Evolutionary conservation across 164 flowering plant species (phyloP).

Genomic region (Houttuynia cordata): DNA sequence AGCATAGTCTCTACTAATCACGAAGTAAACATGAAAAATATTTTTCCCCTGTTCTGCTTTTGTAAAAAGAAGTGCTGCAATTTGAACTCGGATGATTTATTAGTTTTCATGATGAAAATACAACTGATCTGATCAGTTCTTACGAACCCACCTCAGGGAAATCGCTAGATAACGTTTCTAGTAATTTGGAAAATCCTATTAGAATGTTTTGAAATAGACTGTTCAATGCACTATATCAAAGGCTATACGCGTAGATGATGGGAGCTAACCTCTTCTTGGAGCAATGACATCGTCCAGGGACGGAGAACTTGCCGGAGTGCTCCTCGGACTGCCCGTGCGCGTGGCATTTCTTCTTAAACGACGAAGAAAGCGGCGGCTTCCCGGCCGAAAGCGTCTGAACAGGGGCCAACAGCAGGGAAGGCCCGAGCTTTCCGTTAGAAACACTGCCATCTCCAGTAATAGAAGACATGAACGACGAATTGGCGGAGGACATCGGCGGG

Average conservation of each 20-base stretch:
- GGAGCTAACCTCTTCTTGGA: constrained; percentile 46
- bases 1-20: neutral
- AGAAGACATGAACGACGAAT: constrained; percentile 65
- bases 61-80: neutral
- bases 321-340: constrained; percentile 39
- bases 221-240: too few relatives aligned
- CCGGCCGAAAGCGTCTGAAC: constrained; percentile 17
- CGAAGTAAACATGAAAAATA: too few relatives aligned
- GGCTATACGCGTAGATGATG: neutral
- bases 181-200: too few relatives aligned
- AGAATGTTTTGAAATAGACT: too few relatives aligned
- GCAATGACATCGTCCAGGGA: constrained; percentile 55
- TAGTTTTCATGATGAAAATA: too few relatives aligned
- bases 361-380: constrained; percentile 44
- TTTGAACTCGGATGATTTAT: too few relatives aligned
- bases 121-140: too few relatives aligned
- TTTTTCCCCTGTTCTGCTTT: too few relatives aligned
- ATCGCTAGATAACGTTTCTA: too few relatives aligned
- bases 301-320: constrained; percentile 35
- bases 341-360: constrained; percentile 42
- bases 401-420: constrained; percentile 23
- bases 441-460: constrained; percentile 78
- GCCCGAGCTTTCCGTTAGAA: constrained; percentile 46
- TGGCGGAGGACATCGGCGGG: constrained; percentile 30
- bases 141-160: too few relatives aligned